Percentiles rank a stretch among this genome's conserved stretches.
Evolutionary conservation across 1,284 basidiomycete genomes (phyloP).

Genomic region (Ganoderma multipileum): DNA sequence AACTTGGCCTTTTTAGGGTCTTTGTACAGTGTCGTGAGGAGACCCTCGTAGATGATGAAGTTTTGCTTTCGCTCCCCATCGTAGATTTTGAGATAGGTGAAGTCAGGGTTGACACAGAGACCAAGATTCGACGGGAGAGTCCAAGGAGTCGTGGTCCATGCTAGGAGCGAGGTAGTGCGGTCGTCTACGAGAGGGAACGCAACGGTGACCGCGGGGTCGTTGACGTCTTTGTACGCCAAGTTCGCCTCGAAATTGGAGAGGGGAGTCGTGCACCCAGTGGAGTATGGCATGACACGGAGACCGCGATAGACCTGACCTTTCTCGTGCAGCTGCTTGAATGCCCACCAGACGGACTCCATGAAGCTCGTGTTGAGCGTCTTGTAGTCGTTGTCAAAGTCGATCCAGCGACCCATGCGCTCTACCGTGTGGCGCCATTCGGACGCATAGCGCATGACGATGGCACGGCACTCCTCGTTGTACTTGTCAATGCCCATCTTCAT

Average conservation of each 20-base stretch:
- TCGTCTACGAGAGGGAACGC: conserved; percentile 95
- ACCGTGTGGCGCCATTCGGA: conserved; percentile 94
- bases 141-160: conserved; percentile 99
- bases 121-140: conserved; percentile 96
- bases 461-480: conserved; percentile 97
- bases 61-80: conserved; percentile 90
- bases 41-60: conserved; percentile 92
- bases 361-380: conserved; percentile 94
- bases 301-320: conserved; percentile 97
- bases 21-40: conserved; percentile 93
- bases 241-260: conserved; percentile 99
- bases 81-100: conserved; percentile 97
- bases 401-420: conserved; percentile 99
- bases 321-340: conserved; percentile 92
- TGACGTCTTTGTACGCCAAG: conserved; percentile 92
- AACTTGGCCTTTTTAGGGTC: conserved; percentile 98
- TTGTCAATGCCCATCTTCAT: conserved; percentile 96
- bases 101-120: conserved; percentile 96
- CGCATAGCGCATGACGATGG: conserved; percentile 98
- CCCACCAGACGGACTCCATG: conserved; percentile 99
- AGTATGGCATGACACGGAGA: conserved; percentile 97
- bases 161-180: conserved; percentile 88
- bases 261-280: conserved; percentile 95
- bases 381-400: conserved; percentile 99
- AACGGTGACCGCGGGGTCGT: conserved; percentile 94